Conservation (phyloP, 352 stramenopile species). For the Pythium myriotylum region DNA sequence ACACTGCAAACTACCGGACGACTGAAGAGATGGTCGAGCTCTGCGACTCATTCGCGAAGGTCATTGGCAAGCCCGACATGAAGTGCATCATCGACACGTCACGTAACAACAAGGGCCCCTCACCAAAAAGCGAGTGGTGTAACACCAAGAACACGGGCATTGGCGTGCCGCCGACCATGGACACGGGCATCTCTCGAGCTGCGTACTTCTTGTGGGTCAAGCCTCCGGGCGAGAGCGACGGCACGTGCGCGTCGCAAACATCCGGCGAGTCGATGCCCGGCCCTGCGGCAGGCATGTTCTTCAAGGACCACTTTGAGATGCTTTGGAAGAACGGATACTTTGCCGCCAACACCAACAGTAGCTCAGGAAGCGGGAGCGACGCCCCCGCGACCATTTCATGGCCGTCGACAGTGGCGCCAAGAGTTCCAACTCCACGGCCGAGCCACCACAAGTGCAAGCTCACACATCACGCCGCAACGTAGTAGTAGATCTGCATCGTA, state of each 20-base stretch:
- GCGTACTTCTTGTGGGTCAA: constrained; percentile 44
- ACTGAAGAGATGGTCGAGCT: constrained; percentile 29
- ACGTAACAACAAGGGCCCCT: constrained; percentile 31
- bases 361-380: too few relatives aligned
- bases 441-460: background rate
- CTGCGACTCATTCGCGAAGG: constrained; percentile 25
- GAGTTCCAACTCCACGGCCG: background rate
- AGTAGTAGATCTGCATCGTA: background rate
- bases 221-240: constrained; percentile 40
- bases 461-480: background rate
- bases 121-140: constrained; percentile 31
- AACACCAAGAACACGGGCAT: constrained; percentile 38
- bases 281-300: constrained; percentile 33
- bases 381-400: too few relatives aligned
- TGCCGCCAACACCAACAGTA: constrained; percentile 10
- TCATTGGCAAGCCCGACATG: constrained; percentile 8
- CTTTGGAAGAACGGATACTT: constrained; percentile 42
- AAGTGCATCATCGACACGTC: constrained; percentile 41
- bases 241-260: constrained; percentile 24
- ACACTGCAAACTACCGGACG: constrained; percentile 38
- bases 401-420: too few relatives aligned
- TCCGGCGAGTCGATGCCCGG: constrained; percentile 25
- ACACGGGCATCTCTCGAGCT: constrained; percentile 21
- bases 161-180: constrained; percentile 29
- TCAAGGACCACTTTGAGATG: constrained; percentile 34